A percentile compares a stretch with the other conserved stretches of the same genome.
Conservation (phyloP, 176 grass and related monocot genomes). For the Eragrostis curvula region DNA sequence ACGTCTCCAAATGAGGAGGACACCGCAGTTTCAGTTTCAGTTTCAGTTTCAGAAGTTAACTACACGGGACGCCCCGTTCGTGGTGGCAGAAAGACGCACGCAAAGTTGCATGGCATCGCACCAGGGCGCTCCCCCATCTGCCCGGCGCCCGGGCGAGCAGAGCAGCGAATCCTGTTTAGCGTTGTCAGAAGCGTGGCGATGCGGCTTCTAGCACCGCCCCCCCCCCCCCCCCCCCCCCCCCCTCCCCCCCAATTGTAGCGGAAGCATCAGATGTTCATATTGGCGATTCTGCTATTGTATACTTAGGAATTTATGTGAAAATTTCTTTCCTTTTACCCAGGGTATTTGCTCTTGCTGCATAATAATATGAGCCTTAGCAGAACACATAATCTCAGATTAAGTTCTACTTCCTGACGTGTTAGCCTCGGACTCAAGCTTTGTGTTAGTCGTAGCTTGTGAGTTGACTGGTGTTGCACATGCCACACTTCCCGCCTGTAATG, state of each 20-base stretch:
- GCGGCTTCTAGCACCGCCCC: conserved; percentile 12
- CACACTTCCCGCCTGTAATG: too few relatives aligned
- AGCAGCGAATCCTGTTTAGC: conserved; percentile 10
- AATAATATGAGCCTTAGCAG: background rate
- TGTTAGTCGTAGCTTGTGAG: too few relatives aligned
- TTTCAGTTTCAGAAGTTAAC: conserved; percentile 31
- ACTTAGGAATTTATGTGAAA: conserved; percentile 30
- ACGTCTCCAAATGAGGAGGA: conserved; percentile 28
- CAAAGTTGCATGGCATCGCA: background rate
- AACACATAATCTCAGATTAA: background rate
- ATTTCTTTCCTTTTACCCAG: background rate
- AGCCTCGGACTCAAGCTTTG: too few relatives aligned
- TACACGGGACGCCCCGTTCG: conserved; percentile 27
- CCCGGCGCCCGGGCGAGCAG: conserved; percentile 6
- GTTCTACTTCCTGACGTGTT: background rate
- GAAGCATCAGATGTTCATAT: conserved; percentile 22
- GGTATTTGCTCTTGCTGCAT: conserved; percentile 4
- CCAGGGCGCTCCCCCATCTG: background rate
- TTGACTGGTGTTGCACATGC: too few relatives aligned
- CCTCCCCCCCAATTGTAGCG: background rate
- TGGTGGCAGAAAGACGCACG: conserved; percentile 15
- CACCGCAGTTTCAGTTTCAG: conserved; percentile 30
- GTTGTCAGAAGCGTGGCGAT: conserved; percentile 28
- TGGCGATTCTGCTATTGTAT: conserved; percentile 27
- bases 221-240: too few relatives aligned